Evolutionary conservation across 495 filamentous ascomycete species (phyloP), one percentile per base, ranked within the genome.

Genomic region (Echria macrotheca): DNA sequence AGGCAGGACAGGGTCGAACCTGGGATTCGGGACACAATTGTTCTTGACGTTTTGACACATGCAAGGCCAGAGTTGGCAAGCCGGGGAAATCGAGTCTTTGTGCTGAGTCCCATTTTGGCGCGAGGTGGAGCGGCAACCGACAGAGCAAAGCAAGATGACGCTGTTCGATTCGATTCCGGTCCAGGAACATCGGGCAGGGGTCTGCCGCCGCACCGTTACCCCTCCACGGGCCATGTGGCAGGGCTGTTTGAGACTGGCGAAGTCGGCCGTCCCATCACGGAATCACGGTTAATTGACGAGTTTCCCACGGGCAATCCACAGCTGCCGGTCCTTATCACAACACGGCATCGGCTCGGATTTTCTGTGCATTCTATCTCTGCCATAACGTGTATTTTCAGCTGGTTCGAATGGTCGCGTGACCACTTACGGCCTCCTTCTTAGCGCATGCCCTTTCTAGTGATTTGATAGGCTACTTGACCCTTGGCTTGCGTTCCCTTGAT

Each of bases 71-170:
- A n/a, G n/a, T n/a, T n/a, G n/a, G n/a, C n/a, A n/a, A n/a, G n/a
- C n/a, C n/a, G n/a, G n/a, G n/a, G n/a, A n/a, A n/a, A n/a, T n/a
- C n/a, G n/a, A n/a, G n/a, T n/a, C n/a, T n/a, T n/a, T n/a, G n/a
- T n/a, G n/a, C n/a, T n/a, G n/a, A n/a, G n/a, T n/a, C n/a, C n/a
- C n/a, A n/a, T n/a, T n/a, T n/a, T n/a, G n/a, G n/a, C n/a, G n/a
- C n/a, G n/a, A n/a, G n/a, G n/a, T n/a, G n/a, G n/a, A n/a, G n/a
- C n/a, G n/a, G n/a, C n/a, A n/a, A n/a, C n/a, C n/a, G n/a, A n/a
- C n/a, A n/a, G n/a, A n/a, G n/a, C n/a, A n/a, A 46, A 15, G 29
- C 25, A 36, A 31, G 15, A 46, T 46, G 44, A 46, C 44, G 44
- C 31, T 36, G 42, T 33, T 22, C 17, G 4, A 17, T 31, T 9